Evolutionary conservation across 257 asterid genomes (phyloP).

Genomic region (Rauvolfia tetraphylla): DNA sequence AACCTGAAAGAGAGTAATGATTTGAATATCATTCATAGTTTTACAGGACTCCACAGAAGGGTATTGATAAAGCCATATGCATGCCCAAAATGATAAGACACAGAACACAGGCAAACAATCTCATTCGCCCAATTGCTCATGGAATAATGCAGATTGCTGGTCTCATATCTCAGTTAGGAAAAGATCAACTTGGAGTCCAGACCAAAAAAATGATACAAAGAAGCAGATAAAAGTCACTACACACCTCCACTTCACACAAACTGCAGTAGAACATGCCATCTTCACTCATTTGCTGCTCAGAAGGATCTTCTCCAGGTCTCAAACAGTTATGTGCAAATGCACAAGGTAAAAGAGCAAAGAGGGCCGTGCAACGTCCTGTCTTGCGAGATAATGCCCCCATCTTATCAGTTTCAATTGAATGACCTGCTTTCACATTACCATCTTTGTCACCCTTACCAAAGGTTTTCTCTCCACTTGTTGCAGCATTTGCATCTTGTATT

Average conservation of each 20-base stretch:
- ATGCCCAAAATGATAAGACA: neutral
- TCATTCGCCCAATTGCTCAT: neutral
- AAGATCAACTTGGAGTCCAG: neutral
- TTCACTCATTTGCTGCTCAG: slow-evolving; percentile 68
- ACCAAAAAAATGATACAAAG: neutral
- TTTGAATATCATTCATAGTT: slow-evolving; percentile 1
- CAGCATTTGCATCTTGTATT: slow-evolving; percentile 46
- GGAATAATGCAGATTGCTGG: neutral
- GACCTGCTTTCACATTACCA: slow-evolving; percentile 37
- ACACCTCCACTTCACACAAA: slow-evolving; percentile 97
- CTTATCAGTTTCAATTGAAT: slow-evolving; percentile 33
- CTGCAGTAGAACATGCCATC: slow-evolving; percentile 99
- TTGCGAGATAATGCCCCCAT: slow-evolving; percentile 25
- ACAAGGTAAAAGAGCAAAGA: slow-evolving; percentile 64
- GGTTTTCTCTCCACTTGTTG: slow-evolving; percentile 37
- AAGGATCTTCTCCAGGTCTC: slow-evolving; percentile 48
- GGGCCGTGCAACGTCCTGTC: slow-evolving; percentile 28
- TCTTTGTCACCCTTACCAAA: slow-evolving; percentile 32
- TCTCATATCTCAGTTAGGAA: neutral
- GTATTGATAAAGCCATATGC: neutral
- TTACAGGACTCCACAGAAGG: neutral
- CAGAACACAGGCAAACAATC: neutral
- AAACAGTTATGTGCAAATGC: slow-evolving; percentile 47
- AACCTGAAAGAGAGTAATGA: slow-evolving; percentile 51
- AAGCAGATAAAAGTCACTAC: slow-evolving; percentile 14